phyloP scores from a whole-genome alignment of 108 stramenopile genomes.

The Cyclotella distinguenda region DNA sequence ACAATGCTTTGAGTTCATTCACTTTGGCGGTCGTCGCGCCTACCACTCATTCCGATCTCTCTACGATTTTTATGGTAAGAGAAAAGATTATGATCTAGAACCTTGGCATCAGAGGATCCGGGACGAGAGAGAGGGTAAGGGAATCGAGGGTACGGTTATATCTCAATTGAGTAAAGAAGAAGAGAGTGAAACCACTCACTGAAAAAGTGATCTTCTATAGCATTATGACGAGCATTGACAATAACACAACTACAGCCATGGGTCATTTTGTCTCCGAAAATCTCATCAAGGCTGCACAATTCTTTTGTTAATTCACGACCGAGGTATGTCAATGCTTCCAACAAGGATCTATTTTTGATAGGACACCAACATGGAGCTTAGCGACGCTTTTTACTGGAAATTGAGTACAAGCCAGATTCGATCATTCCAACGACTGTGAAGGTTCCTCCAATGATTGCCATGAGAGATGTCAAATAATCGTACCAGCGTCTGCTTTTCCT shows the following conservation, averaged over 20 bases:
- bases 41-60: slow-evolving; percentile 19
- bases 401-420: slow-evolving; percentile 60
- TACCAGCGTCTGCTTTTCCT: slow-evolving; percentile 75
- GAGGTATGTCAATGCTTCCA: too few relatives aligned
- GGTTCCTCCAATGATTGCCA: slow-evolving; percentile 96
- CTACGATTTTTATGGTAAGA: slow-evolving; percentile 31
- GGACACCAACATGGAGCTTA: slow-evolving; percentile 6
- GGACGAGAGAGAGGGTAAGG: background rate
- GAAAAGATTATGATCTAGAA: slow-evolving; percentile 25
- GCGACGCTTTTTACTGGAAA: slow-evolving; percentile 43
- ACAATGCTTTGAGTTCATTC: slow-evolving; percentile 45
- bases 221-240: too few relatives aligned
- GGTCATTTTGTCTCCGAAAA: too few relatives aligned
- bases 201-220: too few relatives aligned
- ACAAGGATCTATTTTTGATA: too few relatives aligned
- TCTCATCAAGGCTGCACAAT: too few relatives aligned
- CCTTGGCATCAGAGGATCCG: slow-evolving; percentile 1
- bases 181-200: too few relatives aligned
- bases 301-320: too few relatives aligned
- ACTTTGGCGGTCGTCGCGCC: slow-evolving; percentile 12
- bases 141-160: too few relatives aligned
- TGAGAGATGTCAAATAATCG: slow-evolving; percentile 92
- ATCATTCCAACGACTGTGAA: slow-evolving; percentile 96
- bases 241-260: too few relatives aligned
- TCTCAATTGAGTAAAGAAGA: too few relatives aligned